Conservation (phyloP, 768 basidiomycete species). For the Boletus sp. region DNA sequence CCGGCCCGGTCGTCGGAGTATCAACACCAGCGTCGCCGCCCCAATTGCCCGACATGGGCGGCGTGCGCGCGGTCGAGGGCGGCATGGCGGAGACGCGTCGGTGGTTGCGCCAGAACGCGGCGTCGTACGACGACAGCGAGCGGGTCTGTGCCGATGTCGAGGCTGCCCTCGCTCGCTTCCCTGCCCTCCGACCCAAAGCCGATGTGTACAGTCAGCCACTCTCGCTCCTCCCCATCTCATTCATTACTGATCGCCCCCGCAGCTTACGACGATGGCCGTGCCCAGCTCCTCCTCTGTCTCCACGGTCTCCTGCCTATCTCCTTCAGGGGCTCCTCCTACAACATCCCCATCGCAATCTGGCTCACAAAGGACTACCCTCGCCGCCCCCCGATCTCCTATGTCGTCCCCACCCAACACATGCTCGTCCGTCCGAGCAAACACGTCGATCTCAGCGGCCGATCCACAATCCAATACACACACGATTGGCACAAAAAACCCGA, state of each 20-base stretch:
- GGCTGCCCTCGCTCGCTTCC: slow-evolving; percentile 48
- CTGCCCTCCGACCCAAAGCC: slow-evolving; percentile 69
- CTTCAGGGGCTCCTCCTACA: slow-evolving; percentile 74
- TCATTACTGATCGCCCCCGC: slow-evolving; percentile 9
- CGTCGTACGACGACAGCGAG: slow-evolving; percentile 51
- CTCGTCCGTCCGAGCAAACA: slow-evolving; percentile 72
- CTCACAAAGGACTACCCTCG: slow-evolving; percentile 80
- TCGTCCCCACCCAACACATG: slow-evolving; percentile 90
- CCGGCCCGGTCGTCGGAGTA: slow-evolving; percentile 6
- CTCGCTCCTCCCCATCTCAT: neutral
- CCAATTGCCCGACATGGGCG: neutral
- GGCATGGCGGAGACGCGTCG: slow-evolving; percentile 24
- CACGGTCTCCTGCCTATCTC: slow-evolving; percentile 90
- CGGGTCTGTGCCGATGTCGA: slow-evolving; percentile 64
- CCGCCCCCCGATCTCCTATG: slow-evolving; percentile 80
- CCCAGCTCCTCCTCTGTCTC: slow-evolving; percentile 84
- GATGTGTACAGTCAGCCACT: slow-evolving; percentile 66
- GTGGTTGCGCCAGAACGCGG: slow-evolving; percentile 68
- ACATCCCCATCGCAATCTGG: slow-evolving; percentile 93
- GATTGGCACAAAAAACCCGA: slow-evolving; percentile 84
- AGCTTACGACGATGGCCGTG: slow-evolving; percentile 95
- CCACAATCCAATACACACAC: slow-evolving; percentile 62
- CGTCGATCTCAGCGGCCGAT: slow-evolving; percentile 80
- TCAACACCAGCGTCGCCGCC: slow-evolving; percentile 5
- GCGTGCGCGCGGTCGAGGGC: neutral